Percentiles rank a stretch among this genome's conserved stretches.
These are phyloP conservation scores for Pseudogymnoascus sp. DNA, from an alignment of 2,329 filamentous ascomycete genomes.

Conservation along the genomic window DNA sequence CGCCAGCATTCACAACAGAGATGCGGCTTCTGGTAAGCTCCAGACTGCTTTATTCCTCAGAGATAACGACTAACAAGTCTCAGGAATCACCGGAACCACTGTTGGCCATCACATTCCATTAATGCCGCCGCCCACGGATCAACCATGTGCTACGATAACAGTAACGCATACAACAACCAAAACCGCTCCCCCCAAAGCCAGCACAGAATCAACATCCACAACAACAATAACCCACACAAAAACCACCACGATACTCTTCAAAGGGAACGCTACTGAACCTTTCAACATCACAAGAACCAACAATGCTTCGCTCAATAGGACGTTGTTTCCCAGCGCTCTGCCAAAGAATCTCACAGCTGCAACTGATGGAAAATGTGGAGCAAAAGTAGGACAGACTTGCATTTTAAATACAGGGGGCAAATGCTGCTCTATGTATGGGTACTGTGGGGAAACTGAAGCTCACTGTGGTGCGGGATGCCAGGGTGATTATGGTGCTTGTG, in stretches of 20 bases:
- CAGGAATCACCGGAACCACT: not conserved
- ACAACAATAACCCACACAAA: not conserved
- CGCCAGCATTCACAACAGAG: not conserved
- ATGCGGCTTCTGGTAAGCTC: not conserved
- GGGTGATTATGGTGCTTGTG: slow-evolving; percentile 31
- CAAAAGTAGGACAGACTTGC: not conserved
- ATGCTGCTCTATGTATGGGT: slow-evolving; percentile 37
- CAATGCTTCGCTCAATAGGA: not conserved
- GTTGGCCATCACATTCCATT: not conserved
- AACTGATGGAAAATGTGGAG: not conserved
- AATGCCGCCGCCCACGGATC: not conserved
- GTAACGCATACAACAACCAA: not conserved
- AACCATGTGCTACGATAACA: not conserved
- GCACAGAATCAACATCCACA: not conserved
- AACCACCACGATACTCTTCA: not conserved
- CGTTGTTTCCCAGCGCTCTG: not conserved
- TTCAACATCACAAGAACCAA: not conserved
- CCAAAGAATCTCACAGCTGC: not conserved
- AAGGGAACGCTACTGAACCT: not conserved
- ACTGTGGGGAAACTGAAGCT: slow-evolving; percentile 33
- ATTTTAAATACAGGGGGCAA: not conserved
- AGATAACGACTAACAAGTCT: not conserved
- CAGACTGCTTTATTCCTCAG: too few species aligned
- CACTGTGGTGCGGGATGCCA: slow-evolving; percentile 35
- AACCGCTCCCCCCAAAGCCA: not conserved